Evolutionary conservation across 176 grass and related monocot species (phyloP).

Genomic region (Oryza brachyantha): DNA sequence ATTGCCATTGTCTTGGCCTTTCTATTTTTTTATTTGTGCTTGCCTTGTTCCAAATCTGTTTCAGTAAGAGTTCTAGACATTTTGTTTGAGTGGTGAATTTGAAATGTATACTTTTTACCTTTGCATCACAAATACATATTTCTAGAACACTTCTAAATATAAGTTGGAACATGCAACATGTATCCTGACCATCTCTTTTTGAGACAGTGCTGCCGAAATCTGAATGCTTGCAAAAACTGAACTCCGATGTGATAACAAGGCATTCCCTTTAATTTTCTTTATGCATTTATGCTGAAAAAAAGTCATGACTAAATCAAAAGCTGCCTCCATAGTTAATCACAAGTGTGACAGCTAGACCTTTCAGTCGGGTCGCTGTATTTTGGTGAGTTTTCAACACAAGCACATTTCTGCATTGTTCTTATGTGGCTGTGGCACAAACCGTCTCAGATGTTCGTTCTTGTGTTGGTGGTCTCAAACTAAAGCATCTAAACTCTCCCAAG

Average conservation of each 20-base stretch:
- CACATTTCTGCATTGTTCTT: neutral
- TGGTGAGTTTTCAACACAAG: neutral
- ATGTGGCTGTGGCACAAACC: neutral
- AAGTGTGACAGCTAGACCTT: neutral
- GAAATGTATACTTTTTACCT: neutral
- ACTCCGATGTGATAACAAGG: neutral
- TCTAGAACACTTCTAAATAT: neutral
- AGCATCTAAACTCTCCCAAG: neutral
- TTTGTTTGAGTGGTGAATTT: neutral
- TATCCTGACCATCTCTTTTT: too few relatives aligned
- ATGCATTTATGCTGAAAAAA: neutral
- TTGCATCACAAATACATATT: neutral
- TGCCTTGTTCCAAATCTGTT: neutral
- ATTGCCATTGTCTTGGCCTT: neutral
- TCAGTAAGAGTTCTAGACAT: too few relatives aligned
- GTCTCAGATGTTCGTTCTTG: neutral
- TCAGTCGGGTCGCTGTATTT: conserved; percentile 8
- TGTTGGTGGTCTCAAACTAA: conserved; percentile 15
- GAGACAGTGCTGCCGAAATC: neutral
- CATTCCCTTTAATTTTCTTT: neutral
- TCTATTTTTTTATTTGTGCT: neutral
- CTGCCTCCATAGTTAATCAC: neutral
- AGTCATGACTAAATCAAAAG: neutral
- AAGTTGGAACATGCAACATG: neutral
- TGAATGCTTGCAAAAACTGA: neutral